phyloP scores from a whole-genome alignment of 2,329 filamentous ascomycete genomes.

The Epichloe bromicola region DNA sequence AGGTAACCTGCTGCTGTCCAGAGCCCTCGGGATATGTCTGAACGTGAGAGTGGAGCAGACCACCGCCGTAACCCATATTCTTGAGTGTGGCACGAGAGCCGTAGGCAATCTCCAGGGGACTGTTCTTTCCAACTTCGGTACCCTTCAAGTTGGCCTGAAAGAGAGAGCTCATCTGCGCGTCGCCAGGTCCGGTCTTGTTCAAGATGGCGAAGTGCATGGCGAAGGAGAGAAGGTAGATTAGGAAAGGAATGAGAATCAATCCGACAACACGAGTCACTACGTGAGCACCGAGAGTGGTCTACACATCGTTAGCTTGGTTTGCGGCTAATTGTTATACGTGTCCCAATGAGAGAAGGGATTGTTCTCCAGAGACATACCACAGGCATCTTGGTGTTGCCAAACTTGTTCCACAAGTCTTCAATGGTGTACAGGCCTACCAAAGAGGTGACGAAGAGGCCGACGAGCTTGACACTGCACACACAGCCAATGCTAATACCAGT shows the following conservation, averaged over 20 bases:
- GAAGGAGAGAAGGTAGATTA: constrained; percentile 94
- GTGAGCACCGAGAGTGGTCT: constrained; percentile 60
- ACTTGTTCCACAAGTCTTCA: constrained; percentile 97
- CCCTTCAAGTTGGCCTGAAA: constrained; percentile 95
- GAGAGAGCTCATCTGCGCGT: constrained; percentile 99
- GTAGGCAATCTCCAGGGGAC: constrained; percentile 79
- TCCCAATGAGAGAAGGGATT: not conserved
- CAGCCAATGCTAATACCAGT: constrained; percentile 94
- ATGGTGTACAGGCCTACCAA: constrained; percentile 90
- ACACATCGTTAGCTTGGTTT: not conserved
- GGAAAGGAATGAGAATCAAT: constrained; percentile 74
- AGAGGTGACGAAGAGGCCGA: constrained; percentile 89
- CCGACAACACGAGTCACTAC: constrained; percentile 68
- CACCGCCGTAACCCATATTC: constrained; percentile 98
- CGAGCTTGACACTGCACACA: constrained; percentile 97
- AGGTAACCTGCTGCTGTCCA: constrained; percentile 89
- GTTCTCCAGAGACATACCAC: constrained; percentile 37
- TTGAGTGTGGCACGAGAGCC: constrained; percentile 89
- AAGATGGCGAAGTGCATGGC: constrained; percentile 89
- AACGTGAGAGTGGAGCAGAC: constrained; percentile 88
- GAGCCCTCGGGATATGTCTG: constrained; percentile 95
- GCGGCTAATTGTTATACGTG: not conserved
- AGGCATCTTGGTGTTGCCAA: constrained; percentile 86
- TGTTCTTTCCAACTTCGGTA: constrained; percentile 87
- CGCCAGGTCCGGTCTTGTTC: constrained; percentile 85